Evolutionary conservation across 2,329 filamentous ascomycete species (phyloP).

Genomic region (Calonectria henricotiae): DNA sequence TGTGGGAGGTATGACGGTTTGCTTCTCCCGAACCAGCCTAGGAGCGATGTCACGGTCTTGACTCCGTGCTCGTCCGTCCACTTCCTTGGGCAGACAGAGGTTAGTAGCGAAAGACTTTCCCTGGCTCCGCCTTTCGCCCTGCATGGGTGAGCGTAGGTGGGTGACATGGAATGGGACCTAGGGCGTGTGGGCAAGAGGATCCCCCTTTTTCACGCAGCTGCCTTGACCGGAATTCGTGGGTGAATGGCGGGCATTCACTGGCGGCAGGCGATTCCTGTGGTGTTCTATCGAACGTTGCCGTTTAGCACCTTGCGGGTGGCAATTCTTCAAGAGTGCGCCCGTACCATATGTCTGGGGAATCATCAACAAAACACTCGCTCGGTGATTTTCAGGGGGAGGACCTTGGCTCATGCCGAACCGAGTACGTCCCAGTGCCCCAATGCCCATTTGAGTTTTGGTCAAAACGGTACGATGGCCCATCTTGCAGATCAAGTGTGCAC

Average conservation of each 20-base stretch:
- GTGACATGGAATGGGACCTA: constrained; percentile 45
- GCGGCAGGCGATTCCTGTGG: not conserved
- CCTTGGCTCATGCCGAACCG: constrained; percentile 19
- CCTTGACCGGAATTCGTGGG: constrained; percentile 28
- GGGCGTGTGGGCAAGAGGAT: constrained; percentile 33
- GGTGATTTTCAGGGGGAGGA: constrained; percentile 27
- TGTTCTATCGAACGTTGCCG: not conserved
- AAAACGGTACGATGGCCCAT: constrained; percentile 27
- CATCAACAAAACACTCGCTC: constrained; percentile 11
- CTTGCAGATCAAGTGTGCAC: constrained; percentile 45
- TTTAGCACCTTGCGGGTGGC: constrained; percentile 16
- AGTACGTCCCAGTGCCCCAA: not conserved
- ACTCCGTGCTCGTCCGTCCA: constrained; percentile 32
- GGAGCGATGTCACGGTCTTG: constrained; percentile 43
- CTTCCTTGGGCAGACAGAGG: constrained; percentile 16
- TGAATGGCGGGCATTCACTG: constrained; percentile 5
- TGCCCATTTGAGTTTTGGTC: constrained; percentile 18
- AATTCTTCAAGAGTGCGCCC: constrained; percentile 5
- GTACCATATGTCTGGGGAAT: not conserved
- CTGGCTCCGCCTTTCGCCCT: constrained; percentile 41
- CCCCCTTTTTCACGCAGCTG: constrained; percentile 40
- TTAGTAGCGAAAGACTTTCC: constrained; percentile 27
- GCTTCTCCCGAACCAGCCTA: constrained; percentile 48
- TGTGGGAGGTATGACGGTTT: constrained; percentile 48
- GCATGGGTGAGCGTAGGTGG: constrained; percentile 38